phyloP scores from a whole-genome alignment of 2,329 filamentous ascomycete genomes.

The Karstenula rhodostoma region DNA sequence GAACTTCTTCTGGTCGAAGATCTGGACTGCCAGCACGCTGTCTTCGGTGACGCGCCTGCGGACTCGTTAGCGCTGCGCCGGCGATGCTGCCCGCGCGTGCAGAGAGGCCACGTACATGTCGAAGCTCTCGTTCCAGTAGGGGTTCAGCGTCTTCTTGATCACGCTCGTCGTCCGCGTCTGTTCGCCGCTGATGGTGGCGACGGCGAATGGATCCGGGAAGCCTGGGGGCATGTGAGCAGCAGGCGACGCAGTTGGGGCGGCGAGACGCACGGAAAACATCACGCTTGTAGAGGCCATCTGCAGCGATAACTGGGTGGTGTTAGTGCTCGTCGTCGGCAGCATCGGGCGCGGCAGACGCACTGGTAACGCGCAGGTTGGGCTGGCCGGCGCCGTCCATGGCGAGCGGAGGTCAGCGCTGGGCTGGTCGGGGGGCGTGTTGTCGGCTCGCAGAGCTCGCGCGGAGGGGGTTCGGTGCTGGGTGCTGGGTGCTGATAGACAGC shows the following conservation, averaged over 20 bases:
- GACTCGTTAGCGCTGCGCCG: constrained; percentile 32
- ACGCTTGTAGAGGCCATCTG: constrained; percentile 97
- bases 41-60: constrained; percentile 87
- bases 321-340: constrained; percentile 25
- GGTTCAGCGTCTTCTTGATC: constrained; percentile 96
- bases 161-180: constrained; percentile 98
- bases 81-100: constrained; percentile 13
- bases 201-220: constrained; percentile 96
- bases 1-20: constrained; percentile 99
- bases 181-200: constrained; percentile 95
- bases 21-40: constrained; percentile 95
- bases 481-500: no score
- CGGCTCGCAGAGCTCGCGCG: constrained; percentile 46
- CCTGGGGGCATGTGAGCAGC: constrained; percentile 64
- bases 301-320: constrained; percentile 81
- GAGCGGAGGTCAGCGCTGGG: constrained; percentile 22
- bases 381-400: constrained; percentile 59
- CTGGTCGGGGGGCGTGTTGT: constrained; percentile 14
- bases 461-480: constrained; percentile 16
- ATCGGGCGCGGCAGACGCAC: constrained; percentile 61
- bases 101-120: constrained; percentile 77
- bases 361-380: constrained; percentile 91
- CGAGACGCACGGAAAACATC: constrained; percentile 91
- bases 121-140: constrained; percentile 99
- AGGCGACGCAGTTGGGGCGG: constrained; percentile 10